Evolutionary conservation across 2,329 filamentous ascomycete genomes (phyloP).

Genomic region (Berkeleyomyces basicola): DNA sequence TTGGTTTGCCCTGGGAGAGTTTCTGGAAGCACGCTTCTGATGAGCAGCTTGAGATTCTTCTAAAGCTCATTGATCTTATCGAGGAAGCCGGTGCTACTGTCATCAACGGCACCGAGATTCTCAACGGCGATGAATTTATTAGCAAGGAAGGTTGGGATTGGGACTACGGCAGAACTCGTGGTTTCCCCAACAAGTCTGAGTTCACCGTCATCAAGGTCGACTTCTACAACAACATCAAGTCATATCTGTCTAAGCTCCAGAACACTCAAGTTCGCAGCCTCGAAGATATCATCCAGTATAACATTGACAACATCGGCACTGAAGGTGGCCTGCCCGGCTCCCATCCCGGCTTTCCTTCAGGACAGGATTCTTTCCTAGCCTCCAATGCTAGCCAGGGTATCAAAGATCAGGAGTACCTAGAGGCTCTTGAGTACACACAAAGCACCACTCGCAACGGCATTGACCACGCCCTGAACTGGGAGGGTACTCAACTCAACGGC

Average conservation of each 20-base stretch:
- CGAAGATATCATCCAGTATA: conserved; percentile 50
- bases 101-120: conserved; percentile 53
- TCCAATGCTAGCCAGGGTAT: conserved; percentile 43
- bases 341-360: conserved; percentile 48
- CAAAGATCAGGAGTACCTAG: conserved; percentile 47
- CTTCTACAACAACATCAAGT: conserved; percentile 45
- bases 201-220: conserved; percentile 58
- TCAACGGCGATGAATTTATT: conserved; percentile 43
- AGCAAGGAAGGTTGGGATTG: conserved; percentile 57
- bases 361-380: conserved; percentile 55
- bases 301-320: conserved; percentile 43
- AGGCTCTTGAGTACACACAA: conserved; percentile 46
- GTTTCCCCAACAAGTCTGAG: conserved; percentile 54
- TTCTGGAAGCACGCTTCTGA: conserved; percentile 48
- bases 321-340: conserved; percentile 46
- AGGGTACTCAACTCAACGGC: conserved; percentile 31
- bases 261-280: conserved; percentile 44
- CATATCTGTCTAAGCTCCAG: conserved; percentile 44
- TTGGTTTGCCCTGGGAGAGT: conserved; percentile 55
- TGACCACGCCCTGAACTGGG: conserved; percentile 41
- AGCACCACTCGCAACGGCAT: conserved; percentile 49
- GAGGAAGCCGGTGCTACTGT: conserved; percentile 46
- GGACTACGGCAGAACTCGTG: conserved; percentile 46
- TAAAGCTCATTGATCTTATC: conserved; percentile 28
- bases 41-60: conserved; percentile 37